These are phyloP conservation scores for Venturia aucupariae DNA, from an alignment of 2,329 filamentous ascomycete genomes.

Conservation along the genomic window DNA sequence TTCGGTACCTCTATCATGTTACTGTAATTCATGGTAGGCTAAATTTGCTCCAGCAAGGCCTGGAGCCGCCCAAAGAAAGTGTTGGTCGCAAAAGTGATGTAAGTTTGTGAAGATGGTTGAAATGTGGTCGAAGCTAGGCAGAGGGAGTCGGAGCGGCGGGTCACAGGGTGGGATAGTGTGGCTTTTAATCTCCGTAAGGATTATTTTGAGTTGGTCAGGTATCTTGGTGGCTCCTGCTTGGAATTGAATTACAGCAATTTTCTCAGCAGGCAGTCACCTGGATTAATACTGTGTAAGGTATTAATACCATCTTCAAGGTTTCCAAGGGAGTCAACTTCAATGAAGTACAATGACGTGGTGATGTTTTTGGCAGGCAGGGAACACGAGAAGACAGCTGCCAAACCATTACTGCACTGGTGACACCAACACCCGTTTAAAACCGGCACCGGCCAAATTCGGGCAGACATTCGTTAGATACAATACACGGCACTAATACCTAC, in stretches of 20 bases:
- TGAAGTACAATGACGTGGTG: neutral
- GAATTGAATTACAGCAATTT: neutral
- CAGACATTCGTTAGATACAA: too few species aligned
- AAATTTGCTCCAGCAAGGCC: neutral
- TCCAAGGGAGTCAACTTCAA: too few species aligned
- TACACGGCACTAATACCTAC: too few species aligned
- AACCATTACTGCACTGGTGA: neutral
- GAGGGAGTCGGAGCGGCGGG: neutral
- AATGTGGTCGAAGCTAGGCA: neutral
- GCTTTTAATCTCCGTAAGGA: neutral
- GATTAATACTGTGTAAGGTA: too few species aligned
- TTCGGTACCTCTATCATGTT: constrained; percentile 37
- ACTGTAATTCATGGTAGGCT: constrained; percentile 31
- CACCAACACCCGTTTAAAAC: neutral
- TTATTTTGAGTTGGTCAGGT: neutral
- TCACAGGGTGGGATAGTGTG: neutral
- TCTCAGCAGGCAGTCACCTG: neutral
- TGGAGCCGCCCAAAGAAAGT: constrained; percentile 1
- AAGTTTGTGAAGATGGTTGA: neutral
- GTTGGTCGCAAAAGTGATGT: neutral
- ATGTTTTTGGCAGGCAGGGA: neutral
- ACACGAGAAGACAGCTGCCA: neutral
- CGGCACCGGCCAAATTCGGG: too few species aligned
- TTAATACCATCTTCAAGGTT: too few species aligned
- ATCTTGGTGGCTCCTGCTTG: neutral